These are phyloP conservation scores for Citrullus mucosospermus DNA, from an alignment of 306 rosid genomes.

Conservation along the genomic window DNA sequence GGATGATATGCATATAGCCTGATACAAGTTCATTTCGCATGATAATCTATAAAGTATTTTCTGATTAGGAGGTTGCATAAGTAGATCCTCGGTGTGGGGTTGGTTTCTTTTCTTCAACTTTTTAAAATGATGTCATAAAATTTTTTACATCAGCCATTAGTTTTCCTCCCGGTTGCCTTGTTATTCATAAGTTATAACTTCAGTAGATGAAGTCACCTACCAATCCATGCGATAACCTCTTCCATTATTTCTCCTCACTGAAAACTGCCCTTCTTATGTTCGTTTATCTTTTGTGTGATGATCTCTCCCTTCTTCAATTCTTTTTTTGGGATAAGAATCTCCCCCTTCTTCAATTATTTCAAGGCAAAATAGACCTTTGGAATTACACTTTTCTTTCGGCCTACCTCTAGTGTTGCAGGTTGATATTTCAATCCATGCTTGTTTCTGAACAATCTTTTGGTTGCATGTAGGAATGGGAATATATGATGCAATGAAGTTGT, in stretches of 20 bases:
- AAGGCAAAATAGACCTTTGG: not conserved
- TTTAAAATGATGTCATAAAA: not conserved
- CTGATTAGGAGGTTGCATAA: not conserved
- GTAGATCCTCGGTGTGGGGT: not conserved
- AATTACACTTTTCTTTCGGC: not conserved
- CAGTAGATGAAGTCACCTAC: not conserved
- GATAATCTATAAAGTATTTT: not conserved
- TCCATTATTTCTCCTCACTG: too few species aligned
- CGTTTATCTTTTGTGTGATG: not conserved
- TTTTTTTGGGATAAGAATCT: too few species aligned
- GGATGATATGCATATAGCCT: not conserved
- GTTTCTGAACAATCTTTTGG: conserved; percentile 2
- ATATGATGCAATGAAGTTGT: conserved; percentile 93
- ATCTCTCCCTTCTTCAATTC: not conserved
- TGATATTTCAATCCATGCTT: not conserved
- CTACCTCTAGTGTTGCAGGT: not conserved
- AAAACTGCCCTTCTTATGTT: not conserved
- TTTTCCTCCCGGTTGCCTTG: not conserved
- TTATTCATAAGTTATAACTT: not conserved
- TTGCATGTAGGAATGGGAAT: conserved; percentile 76
- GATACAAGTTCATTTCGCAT: not conserved
- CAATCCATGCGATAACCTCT: not conserved
- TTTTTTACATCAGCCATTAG: not conserved
- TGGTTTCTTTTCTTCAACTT: not conserved
- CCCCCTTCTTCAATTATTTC: not conserved